Evolutionary conservation across 257 asterid species (phyloP), one percentile per base, ranked within the genome.

Genomic region (Echites panduratus): DNA sequence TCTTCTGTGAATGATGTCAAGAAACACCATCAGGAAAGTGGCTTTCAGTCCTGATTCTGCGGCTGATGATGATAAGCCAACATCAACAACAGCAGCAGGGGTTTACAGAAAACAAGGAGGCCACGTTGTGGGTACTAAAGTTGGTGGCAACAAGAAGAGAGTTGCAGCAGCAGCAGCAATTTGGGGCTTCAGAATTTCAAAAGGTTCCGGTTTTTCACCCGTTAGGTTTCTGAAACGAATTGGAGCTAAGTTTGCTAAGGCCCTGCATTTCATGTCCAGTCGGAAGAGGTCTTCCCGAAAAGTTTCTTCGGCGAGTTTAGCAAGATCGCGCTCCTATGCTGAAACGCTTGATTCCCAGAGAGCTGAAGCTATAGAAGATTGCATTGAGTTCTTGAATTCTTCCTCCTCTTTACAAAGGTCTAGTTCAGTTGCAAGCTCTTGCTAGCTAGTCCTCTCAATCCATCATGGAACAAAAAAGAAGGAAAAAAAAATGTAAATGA

Each of bases 331-430:
- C 19, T 91, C 98, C 0, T 89, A 88, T 69, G 97, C 88, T 38
- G 94, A 87, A 48, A 81, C 85, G 0, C 82, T 87, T 22, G 97
- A 91, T 71, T 88, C 96, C 2, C 96, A 89, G 52, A 79, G 96
- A 72, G 97, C 96, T 9, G 91, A 93, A 77, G 98, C 98, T 57
- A 87, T 93, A 2, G 95, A 89, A 64, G 98, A 93, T 49, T 93
- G 98, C 77, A 93, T 93, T 61, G 90, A 89, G 87, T 93, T 93
- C 87, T 88, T 93, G 79, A 91, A 91, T 78, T 83, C 86, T 61
- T 89, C 91, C 0, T 84, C 96, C 27, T 80, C 88, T 59, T 74
- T 91, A 65, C 90, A 73, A 17, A 86, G 93, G 79, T 87, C 96
- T 9, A 84, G 80, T 76, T 90, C 96, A 26, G 80, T 88, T 48